Evolutionary conservation across 495 filamentous ascomycete species (phyloP), one percentile per base, ranked within the genome.

Genomic region (Penicillium paxilli): DNA sequence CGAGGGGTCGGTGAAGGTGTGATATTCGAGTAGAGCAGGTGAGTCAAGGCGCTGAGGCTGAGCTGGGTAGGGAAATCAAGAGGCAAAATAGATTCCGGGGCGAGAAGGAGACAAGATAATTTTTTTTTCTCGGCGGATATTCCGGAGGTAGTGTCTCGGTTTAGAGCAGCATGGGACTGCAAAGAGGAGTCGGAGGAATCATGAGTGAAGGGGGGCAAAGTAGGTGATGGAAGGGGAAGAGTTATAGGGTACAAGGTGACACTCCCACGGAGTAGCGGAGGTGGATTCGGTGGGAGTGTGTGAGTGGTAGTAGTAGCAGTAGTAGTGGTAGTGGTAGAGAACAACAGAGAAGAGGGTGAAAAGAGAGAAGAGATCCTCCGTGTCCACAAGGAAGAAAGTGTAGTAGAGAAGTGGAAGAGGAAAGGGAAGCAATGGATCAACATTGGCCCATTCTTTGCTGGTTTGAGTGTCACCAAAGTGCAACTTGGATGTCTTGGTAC

Each of bases 361-460:
- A 20, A 49, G 49, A 51, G 42, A 59, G 26, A 38, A 21, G 33
- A 26, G 21, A 54, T 53, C 49, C 53, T 51, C 58, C 55, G 47
- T 14, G 26, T 30, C n/a, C n/a, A 32, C 17, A 23, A 55, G 38
- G 19, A 46, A 48, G 52, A 49, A 28, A 38, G 33, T 20, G n/a
- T 17, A 47, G 44, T 28, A 56, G 41, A 47, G 21, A 7, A 19
- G 35, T 4, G 28, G 42, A 35, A 32, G 20, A 46, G 47, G 51
- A 44, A 19, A 49, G 45, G 24, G 26, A 68, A 67, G 64, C 67
- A n/a, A 69, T 68, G 71, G 67, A 69, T 69, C 68, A 74, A 71
- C 69, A 66, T 64, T 69, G 67, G 60, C 59, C 59, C 71, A 71
- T 71, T 71, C 68, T 44, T 46, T n/a, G n/a, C n/a, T n/a, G n/a